Evolutionary conservation across 1,139 yeast species (phyloP).

Genomic region (Candida mesenterica): DNA sequence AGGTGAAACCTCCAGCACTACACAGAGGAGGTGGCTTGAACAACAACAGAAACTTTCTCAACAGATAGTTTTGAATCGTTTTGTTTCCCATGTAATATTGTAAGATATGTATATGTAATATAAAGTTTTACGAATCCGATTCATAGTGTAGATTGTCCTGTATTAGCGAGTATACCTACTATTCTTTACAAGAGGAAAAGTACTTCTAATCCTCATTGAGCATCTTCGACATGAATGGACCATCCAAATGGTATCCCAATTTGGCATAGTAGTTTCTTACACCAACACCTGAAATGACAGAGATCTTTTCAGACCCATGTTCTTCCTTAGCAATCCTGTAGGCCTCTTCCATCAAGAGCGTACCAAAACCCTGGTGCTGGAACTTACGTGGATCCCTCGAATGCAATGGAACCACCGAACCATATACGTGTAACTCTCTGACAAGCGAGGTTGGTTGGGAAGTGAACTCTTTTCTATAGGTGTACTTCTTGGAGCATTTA

Average conservation of each 20-base stretch:
- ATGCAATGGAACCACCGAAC: conserved; percentile 95
- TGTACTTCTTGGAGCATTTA: conserved; percentile 83
- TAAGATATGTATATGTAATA: conserved; percentile 1
- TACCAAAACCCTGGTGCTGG: conserved; percentile 99
- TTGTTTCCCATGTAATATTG: neutral
- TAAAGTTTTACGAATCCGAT: neutral
- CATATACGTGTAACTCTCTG: conserved; percentile 94
- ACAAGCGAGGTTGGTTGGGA: conserved; percentile 87
- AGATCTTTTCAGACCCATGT: conserved; percentile 86
- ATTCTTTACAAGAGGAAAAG: neutral
- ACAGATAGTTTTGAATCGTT: conserved; percentile 3
- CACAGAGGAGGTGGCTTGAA: conserved; percentile 40
- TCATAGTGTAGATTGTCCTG: no score
- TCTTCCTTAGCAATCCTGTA: conserved; percentile 94
- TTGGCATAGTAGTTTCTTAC: conserved; percentile 93
- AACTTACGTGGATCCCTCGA: conserved; percentile 97
- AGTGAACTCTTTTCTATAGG: conserved; percentile 86
- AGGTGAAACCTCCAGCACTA: conserved; percentile 44
- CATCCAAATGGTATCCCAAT: conserved; percentile 88
- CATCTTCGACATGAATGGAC: conserved; percentile 90
- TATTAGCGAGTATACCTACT: no score
- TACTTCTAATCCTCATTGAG: conserved; percentile 18
- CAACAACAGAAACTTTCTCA: conserved; percentile 14
- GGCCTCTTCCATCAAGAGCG: conserved; percentile 96
- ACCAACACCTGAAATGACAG: conserved; percentile 97